Percentiles rank a stretch among this genome's conserved stretches.
These are phyloP conservation scores for Diaporthe caulivora DNA, from an alignment of 2,329 filamentous ascomycete species.

Conservation along the genomic window DNA sequence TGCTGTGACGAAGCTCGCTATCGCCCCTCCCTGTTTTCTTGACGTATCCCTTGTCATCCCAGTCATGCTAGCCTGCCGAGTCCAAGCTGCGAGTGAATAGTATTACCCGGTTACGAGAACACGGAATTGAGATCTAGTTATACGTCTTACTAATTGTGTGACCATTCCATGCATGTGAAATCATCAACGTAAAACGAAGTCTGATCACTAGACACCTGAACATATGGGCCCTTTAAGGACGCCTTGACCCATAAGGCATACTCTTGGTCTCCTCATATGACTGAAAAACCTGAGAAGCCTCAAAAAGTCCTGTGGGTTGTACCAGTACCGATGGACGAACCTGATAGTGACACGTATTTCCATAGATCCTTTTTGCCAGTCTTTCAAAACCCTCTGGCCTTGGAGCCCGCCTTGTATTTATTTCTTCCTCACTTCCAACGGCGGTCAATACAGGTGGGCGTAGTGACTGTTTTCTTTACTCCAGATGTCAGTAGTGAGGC, in stretches of 20 bases:
- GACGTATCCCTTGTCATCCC: not conserved
- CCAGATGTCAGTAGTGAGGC: too few relatives aligned
- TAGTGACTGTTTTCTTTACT: not conserved
- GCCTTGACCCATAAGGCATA: too few relatives aligned
- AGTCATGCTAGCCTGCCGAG: too few relatives aligned
- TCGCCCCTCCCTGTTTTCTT: not conserved
- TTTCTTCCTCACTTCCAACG: not conserved
- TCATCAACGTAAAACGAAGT: too few relatives aligned
- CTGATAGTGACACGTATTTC: not conserved
- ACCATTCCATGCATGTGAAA: too few relatives aligned
- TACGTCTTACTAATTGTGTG: too few relatives aligned
- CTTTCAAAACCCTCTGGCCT: not conserved
- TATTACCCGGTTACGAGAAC: not conserved
- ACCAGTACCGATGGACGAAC: not conserved
- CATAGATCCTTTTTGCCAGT: not conserved
- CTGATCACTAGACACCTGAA: too few relatives aligned
- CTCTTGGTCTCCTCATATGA: too few relatives aligned
- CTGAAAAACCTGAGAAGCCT: not conserved
- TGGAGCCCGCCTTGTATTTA: not conserved
- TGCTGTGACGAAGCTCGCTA: not conserved
- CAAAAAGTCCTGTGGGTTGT: not conserved
- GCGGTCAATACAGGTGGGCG: not conserved
- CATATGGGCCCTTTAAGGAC: too few relatives aligned
- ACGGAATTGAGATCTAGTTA: not conserved
- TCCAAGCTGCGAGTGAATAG: not conserved